Evolutionary conservation across 441 rosid species (phyloP), one percentile per base, ranked within the genome.

Genomic region (Croton setiger): DNA sequence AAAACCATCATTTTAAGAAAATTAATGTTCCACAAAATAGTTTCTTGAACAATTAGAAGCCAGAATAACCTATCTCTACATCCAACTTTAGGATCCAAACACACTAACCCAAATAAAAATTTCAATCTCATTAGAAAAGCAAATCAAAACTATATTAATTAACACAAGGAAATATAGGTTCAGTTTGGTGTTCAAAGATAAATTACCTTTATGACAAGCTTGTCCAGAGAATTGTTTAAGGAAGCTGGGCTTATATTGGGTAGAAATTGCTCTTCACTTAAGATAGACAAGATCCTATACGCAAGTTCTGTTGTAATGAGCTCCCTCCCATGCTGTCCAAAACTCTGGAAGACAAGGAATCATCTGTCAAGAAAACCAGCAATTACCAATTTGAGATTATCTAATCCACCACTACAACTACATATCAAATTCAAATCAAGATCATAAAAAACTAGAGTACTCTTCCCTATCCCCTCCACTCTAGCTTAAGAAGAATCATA

Each of bases 291-390:
- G 70, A 96, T 86, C 79, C 85, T 78, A 67, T 85, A 79, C 7
- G 99, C 96, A 63, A 96, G 86, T 76, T 96, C 99, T 7, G 98
- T 76, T 21, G 99, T 92, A 65, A 96, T 87, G 51, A 96, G 97
- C 82, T 96, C 99, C 84, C 97, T 85, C 43, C 97, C 96, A 72
- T 96, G 98, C 90, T 92, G 99, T 69, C 99, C 99, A 77, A 96
- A 96, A 91, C 93, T 93, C 99, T 96, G 96, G 95, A 92, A 90
- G 89, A 91, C 93, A 96, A 96, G 92, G 84, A 91, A 92, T 90
- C 86, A 87, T 91, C 96, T 91, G 91, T 92, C 95, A 91, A 87
- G 60, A 89, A 86, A 80, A 87, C 83, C 86, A 88, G 81, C 83
- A 87, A 85, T 84, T 77, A 85, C 90, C 70, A 74, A 81, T 75